Conservation (phyloP, 2,329 filamentous ascomycete species). For the Thelonectria discophora region DNA sequence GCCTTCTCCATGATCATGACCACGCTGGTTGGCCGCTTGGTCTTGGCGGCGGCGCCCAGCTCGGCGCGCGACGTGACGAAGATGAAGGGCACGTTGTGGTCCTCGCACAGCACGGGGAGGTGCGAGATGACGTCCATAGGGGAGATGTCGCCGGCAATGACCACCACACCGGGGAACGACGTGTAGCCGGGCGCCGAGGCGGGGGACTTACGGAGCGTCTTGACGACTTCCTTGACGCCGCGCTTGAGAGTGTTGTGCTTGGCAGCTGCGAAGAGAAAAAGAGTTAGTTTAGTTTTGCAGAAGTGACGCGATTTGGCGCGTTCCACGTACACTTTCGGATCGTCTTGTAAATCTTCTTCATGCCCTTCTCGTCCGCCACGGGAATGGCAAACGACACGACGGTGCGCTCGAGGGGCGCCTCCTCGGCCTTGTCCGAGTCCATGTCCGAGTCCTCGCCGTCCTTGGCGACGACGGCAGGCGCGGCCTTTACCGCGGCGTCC, state of each 20-base stretch:
- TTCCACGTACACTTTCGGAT: slow-evolving; percentile 62
- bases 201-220: slow-evolving; percentile 93
- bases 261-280: slow-evolving; percentile 68
- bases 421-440: slow-evolving; percentile 57
- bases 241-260: slow-evolving; percentile 96
- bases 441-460: slow-evolving; percentile 57
- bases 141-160: slow-evolving; percentile 97
- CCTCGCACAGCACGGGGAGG: slow-evolving; percentile 96
- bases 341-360: slow-evolving; percentile 68
- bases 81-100: slow-evolving; percentile 96
- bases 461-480: slow-evolving; percentile 53
- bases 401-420: slow-evolving; percentile 59
- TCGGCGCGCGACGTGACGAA: slow-evolving; percentile 93
- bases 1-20: slow-evolving; percentile 81
- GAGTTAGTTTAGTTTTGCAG: slow-evolving; percentile 23
- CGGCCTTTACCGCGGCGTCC: slow-evolving; percentile 57
- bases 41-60: slow-evolving; percentile 90
- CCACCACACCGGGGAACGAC: slow-evolving; percentile 76
- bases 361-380: slow-evolving; percentile 79
- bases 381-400: slow-evolving; percentile 87
- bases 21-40: slow-evolving; percentile 95
- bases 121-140: slow-evolving; percentile 99
- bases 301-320: neutral
- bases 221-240: slow-evolving; percentile 98
- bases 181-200: slow-evolving; percentile 71